phyloP scores from a whole-genome alignment of 352 stramenopile species.

The Thalassiosira ordinaria region DNA sequence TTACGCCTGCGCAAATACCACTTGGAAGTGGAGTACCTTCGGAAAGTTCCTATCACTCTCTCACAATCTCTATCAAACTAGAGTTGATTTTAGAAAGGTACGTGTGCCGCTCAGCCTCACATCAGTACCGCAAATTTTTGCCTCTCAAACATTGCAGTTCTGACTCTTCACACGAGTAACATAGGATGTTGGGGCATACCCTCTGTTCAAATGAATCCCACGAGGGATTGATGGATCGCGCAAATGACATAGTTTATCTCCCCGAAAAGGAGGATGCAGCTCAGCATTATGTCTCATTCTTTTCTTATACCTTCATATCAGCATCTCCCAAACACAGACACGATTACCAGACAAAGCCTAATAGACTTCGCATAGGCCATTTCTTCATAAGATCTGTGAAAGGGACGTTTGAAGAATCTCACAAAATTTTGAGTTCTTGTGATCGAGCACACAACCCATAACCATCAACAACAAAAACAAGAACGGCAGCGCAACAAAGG shows the following conservation, averaged over 20 bases:
- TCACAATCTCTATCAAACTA: too few relatives aligned
- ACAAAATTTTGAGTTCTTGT: background rate
- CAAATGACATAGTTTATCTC: background rate
- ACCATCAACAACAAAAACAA: too few relatives aligned
- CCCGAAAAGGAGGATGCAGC: background rate
- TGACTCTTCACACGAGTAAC: background rate
- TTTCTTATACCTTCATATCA: background rate
- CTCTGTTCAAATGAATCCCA: background rate
- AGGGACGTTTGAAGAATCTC: too few relatives aligned
- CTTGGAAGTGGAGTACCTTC: too few relatives aligned
- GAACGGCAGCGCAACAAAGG: too few relatives aligned
- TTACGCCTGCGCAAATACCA: too few relatives aligned
- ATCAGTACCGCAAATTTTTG: too few relatives aligned
- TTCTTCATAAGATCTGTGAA: too few relatives aligned
- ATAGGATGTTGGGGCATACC: background rate
- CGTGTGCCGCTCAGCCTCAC: too few relatives aligned
- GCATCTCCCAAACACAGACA: background rate
- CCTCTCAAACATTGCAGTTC: background rate
- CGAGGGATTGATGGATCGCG: background rate
- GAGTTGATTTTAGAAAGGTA: too few relatives aligned
- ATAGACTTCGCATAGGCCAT: background rate
- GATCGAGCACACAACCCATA: too few relatives aligned
- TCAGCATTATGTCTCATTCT: background rate
- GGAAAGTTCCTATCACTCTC: background rate
- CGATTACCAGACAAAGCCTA: too few relatives aligned